Evolutionary conservation across 345 rosid genomes (phyloP), one percentile per base, ranked within the genome.

Genomic region (Citrus reticulata): DNA sequence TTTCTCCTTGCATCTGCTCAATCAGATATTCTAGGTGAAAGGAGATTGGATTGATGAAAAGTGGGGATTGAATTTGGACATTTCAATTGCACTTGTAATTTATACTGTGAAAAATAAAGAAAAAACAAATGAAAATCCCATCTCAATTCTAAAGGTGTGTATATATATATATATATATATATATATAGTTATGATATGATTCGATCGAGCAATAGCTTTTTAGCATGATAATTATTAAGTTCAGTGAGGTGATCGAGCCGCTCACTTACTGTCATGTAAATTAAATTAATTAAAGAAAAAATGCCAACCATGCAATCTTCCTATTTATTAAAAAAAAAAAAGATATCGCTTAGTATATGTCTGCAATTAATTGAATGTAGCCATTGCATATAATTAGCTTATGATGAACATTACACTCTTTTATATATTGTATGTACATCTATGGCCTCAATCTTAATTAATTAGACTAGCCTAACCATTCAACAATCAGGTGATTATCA

Each of bases 111-210:
- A 46, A 46, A 46, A n/a, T 1, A 11, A 20, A 42, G 24, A 4
- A 70, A 70, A 25, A 49, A 2, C 8, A 19, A 35, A 9, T 4
- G 20, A 49, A 49, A 32, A 17, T 55, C 14, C n/a, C 19, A 22
- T 72, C 19, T 25, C 60, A 70, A 14, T 16, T 14, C 2, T 46
- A 42, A 46, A 70, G 73, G 17, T 70, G 14, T 37, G 1, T 19
- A 7, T 29, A 9, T 42, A 5, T 49, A 24, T 24, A n/a, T n/a
- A 25, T 25, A 25, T 25, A 70, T 13, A 40, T 59, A 5, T 49
- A 70, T 13, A 40, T 59, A 54, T 39, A 29, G 70, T 13, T 63
- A 29, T 63, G 69, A 74, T 74, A 74, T 74, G 78, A 74, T 74
- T 62, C 59, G 42, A 74, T 9, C 54, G 5, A 46, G 51, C 5